These are phyloP conservation scores for Penicillium hesseltinei DNA, from an alignment of 2,329 filamentous ascomycete species.

Conservation along the genomic window DNA sequence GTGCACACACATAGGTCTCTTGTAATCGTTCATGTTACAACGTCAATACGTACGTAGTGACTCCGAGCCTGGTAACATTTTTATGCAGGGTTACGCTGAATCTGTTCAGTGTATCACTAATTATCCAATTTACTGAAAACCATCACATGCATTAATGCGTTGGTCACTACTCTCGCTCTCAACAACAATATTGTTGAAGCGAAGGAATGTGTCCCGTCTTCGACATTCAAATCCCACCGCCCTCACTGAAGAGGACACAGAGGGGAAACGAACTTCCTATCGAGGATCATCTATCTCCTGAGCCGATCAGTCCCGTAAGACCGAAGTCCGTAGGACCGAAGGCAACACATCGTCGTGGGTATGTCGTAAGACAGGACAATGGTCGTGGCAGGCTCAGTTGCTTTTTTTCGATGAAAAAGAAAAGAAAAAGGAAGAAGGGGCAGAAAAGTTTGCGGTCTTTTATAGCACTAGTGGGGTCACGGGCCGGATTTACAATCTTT, in stretches of 20 bases:
- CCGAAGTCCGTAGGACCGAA: slow-evolving; percentile 57
- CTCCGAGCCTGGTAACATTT: background rate
- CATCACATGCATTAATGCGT: background rate
- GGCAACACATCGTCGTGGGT: slow-evolving; percentile 66
- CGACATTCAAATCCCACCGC: slow-evolving; percentile 70
- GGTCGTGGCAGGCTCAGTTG: slow-evolving; percentile 69
- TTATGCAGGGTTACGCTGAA: background rate
- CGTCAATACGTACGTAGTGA: background rate
- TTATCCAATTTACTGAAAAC: background rate
- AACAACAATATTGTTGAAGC: background rate
- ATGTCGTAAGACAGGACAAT: slow-evolving; percentile 51
- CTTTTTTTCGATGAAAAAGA: slow-evolving; percentile 56
- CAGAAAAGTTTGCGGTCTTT: slow-evolving; percentile 23
- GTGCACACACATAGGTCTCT: no score
- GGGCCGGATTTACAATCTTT: slow-evolving; percentile 27
- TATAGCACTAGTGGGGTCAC: slow-evolving; percentile 31
- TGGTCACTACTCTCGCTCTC: background rate
- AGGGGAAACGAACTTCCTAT: slow-evolving; percentile 71
- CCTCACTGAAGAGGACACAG: slow-evolving; percentile 68
- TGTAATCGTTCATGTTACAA: background rate
- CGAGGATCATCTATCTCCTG: slow-evolving; percentile 61
- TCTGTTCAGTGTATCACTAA: background rate
- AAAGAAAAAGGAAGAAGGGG: slow-evolving; percentile 39
- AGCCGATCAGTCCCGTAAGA: slow-evolving; percentile 56
- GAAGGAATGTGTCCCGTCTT: slow-evolving; percentile 59